Base-by-base conservation (phyloP, 2,329 filamentous ascomycete genomes). In the Neurospora sp. region DNA sequence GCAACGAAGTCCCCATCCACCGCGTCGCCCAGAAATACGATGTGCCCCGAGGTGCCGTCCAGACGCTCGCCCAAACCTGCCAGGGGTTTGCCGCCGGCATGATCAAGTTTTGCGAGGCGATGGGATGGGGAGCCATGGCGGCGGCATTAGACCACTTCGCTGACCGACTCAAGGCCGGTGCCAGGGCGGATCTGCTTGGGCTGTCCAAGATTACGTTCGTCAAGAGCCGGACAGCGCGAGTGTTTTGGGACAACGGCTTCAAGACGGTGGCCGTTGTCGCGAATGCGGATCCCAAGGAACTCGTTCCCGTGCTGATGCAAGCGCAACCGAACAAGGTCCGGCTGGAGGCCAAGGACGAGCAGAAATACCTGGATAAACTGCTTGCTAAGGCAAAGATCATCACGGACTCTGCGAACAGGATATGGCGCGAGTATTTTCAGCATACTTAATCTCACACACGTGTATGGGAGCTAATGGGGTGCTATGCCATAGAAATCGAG, bases 71-170 rank as follows among this genome's bases (percentile, higher is more conserved):
- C 2, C 90, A 92, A 74, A 91, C 89, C 1, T 93, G 91, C 73
- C 88, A 92, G 73, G 91, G 91, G 0, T 94, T 93, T 75, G 91
- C 91, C 3, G 89, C 90, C 1, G 91, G 91, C 3, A 92, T 93
- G 83, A 87, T 93, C 71, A 92, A 91, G 73, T 93, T 93, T 76
- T 93, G 91, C 76, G 85, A 92, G 73, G 85, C 87, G 19, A 92
- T 94, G 91, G 88, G 85, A 2, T 93, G 91, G 90, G 87, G 86
- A 1, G 88, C 91, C 74, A 86, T 93, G 77, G 87, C 88, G 6
- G 89, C 89, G 4, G 88, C 90, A 6, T 82, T 93, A 39, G 90
- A 93, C 73, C 91, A 93, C 76, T 93, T 92, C 80, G 88, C 88
- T 0, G 91, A 93, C 78, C 84, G 91, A 28, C 82, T 94, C 6